Evolutionary conservation across 495 filamentous ascomycete genomes (phyloP).

Genomic region (Xylaria cubensis): DNA sequence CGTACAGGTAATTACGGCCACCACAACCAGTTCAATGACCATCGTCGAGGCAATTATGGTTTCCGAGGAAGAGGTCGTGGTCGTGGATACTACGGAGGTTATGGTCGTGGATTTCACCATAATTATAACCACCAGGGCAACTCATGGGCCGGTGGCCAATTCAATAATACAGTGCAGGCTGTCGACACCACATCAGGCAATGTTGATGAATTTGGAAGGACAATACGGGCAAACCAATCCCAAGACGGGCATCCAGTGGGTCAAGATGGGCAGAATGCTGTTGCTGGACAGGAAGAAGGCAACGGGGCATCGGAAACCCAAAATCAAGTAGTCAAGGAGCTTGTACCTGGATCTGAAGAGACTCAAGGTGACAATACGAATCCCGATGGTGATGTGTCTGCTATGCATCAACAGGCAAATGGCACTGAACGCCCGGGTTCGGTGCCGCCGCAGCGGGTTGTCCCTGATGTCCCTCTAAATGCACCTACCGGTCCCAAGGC

Average conservation of each 20-base stretch:
- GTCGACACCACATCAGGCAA: constrained; percentile 45
- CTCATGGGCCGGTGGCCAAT: constrained; percentile 32
- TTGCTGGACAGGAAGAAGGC: constrained; percentile 29
- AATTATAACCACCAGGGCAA: constrained; percentile 39
- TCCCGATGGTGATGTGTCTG: constrained; percentile 42
- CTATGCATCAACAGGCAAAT: constrained; percentile 30
- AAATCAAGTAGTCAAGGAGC: constrained; percentile 34
- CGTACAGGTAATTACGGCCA: constrained; percentile 68
- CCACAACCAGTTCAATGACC: constrained; percentile 67
- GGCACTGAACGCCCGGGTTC: constrained; percentile 16
- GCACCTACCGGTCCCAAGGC: constrained; percentile 94
- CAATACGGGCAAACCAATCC: constrained; percentile 42
- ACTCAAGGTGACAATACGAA: constrained; percentile 34
- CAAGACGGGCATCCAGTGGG: constrained; percentile 32
- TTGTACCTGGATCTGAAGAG: constrained; percentile 32
- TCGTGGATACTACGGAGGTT: constrained; percentile 58
- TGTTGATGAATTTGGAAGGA: constrained; percentile 62
- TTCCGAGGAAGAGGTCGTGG: constrained; percentile 70
- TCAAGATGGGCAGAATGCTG: constrained; percentile 35
- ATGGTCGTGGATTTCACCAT: constrained; percentile 52
- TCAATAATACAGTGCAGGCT: constrained; percentile 28
- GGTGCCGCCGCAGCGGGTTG: constrained; percentile 31
- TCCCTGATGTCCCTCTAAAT: constrained; percentile 59
- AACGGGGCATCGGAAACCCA: constrained; percentile 28
- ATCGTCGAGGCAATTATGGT: constrained; percentile 63